A percentile compares a stretch with the other conserved stretches of the same genome.
These are phyloP conservation scores for Cadophora sp. DNA, from an alignment of 2,329 filamentous ascomycete species.

Conservation along the genomic window DNA sequence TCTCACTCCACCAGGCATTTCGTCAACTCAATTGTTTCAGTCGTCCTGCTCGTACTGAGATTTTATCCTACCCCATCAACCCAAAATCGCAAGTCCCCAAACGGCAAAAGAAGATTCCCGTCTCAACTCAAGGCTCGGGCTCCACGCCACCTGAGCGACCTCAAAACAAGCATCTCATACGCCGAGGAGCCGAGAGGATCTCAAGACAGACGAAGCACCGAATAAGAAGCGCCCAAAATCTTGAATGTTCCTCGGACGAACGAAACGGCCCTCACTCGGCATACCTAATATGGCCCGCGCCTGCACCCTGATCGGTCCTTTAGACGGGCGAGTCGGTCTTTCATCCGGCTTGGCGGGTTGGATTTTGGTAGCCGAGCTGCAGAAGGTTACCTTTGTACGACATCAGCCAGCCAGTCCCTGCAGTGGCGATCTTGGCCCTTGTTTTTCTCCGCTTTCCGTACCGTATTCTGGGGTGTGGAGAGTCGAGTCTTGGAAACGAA, in stretches of 20 bases:
- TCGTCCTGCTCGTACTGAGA: background rate
- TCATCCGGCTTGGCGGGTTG: slow-evolving; percentile 7
- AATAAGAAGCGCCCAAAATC: slow-evolving; percentile 12
- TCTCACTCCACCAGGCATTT: background rate
- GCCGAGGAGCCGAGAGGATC: background rate
- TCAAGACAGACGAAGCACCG: background rate
- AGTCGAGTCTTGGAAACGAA: background rate
- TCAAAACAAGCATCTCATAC: background rate
- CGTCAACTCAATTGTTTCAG: background rate
- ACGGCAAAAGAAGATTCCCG: background rate
- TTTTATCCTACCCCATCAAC: background rate
- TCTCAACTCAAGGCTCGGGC: background rate
- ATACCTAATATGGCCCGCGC: slow-evolving; percentile 5
- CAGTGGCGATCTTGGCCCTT: slow-evolving; percentile 1
- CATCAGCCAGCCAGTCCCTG: background rate
- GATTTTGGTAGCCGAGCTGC: background rate
- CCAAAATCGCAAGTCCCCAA: background rate
- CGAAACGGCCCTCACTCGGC: background rate
- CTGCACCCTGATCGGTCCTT: slow-evolving; percentile 3
- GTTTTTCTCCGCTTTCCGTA: background rate
- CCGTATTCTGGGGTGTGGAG: slow-evolving; percentile 6
- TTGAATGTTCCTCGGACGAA: background rate
- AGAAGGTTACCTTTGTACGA: background rate
- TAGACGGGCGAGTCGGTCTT: background rate
- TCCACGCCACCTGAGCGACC: background rate